phyloP scores from a whole-genome alignment of 176 grass and related monocot species.

The Musa acuminata region DNA sequence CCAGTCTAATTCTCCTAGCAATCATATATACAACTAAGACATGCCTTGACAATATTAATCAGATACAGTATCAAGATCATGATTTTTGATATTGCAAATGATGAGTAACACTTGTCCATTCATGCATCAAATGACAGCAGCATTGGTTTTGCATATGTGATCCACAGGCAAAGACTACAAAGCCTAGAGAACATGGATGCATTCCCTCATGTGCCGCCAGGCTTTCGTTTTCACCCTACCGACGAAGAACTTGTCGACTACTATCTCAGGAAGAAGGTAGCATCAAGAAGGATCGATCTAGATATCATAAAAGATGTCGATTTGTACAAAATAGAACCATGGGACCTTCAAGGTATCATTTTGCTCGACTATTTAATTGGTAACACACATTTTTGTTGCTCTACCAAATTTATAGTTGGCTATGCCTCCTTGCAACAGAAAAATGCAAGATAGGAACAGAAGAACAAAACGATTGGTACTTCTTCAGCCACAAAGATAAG shows the following conservation, averaged over 20 bases:
- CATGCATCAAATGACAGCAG: neutral
- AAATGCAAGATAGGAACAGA: conserved; percentile 63
- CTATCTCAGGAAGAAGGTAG: conserved; percentile 88
- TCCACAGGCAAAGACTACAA: conserved; percentile 3
- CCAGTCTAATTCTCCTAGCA: no score
- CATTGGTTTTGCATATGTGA: neutral
- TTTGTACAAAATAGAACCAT: conserved; percentile 93
- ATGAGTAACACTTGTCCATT: neutral
- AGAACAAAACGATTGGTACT: conserved; percentile 82
- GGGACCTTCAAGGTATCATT: conserved; percentile 78
- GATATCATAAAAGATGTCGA: conserved; percentile 87
- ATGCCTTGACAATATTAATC: no score
- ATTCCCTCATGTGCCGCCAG: conserved; percentile 71
- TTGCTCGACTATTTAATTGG: no score
- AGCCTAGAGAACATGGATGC: conserved; percentile 41
- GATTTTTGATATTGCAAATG: no score
- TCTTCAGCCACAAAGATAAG: conserved; percentile 98
- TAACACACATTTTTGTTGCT: no score
- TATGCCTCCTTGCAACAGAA: conserved; percentile 29
- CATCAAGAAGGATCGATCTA: conserved; percentile 66
- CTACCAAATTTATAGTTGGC: no score
- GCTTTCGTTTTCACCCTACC: conserved; percentile 89
- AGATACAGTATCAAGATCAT: no score
- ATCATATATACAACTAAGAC: no score
- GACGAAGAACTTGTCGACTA: conserved; percentile 92